These are phyloP conservation scores for Lactuca saligna DNA, from an alignment of 129 eudicot species.

Conservation along the genomic window DNA sequence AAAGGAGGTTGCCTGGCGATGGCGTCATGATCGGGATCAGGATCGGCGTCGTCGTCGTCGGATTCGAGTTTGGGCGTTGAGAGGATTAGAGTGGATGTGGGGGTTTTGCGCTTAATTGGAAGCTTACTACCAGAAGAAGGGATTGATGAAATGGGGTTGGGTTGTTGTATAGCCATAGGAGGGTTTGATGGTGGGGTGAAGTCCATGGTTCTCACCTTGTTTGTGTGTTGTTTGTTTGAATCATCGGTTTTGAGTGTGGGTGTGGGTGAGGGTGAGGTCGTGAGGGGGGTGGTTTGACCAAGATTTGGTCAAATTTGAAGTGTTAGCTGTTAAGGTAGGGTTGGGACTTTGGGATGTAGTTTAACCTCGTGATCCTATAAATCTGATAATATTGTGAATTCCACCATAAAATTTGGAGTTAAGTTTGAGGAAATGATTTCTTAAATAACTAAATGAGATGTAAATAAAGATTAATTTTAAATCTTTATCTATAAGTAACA, in stretches of 20 bases:
- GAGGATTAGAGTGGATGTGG: constrained; percentile 28
- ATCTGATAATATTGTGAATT: background rate
- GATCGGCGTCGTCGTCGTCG: background rate
- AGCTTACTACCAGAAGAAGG: constrained; percentile 47
- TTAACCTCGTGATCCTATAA: constrained; percentile 20
- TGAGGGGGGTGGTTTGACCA: constrained; percentile 30
- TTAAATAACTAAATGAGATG: background rate
- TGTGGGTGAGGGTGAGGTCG: constrained; percentile 9
- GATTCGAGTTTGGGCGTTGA: constrained; percentile 28
- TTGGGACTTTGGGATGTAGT: background rate
- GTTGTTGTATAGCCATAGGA: constrained; percentile 19
- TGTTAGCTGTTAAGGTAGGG: background rate
- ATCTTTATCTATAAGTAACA: no score
- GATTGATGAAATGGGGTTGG: constrained; percentile 31
- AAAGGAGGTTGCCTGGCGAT: constrained; percentile 38
- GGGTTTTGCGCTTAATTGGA: constrained; percentile 77
- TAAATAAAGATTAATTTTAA: no score
- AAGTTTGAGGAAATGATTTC: background rate
- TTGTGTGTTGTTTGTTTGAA: background rate
- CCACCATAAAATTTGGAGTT: constrained; percentile 3
- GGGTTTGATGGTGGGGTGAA: constrained; percentile 51
- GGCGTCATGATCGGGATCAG: background rate
- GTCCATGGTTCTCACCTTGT: constrained; percentile 51
- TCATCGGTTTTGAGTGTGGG: background rate
- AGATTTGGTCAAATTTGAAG: constrained; percentile 34